Evolutionary conservation across 441 rosid genomes (phyloP).

Genomic region (Pelargonium myrrhifolium): DNA sequence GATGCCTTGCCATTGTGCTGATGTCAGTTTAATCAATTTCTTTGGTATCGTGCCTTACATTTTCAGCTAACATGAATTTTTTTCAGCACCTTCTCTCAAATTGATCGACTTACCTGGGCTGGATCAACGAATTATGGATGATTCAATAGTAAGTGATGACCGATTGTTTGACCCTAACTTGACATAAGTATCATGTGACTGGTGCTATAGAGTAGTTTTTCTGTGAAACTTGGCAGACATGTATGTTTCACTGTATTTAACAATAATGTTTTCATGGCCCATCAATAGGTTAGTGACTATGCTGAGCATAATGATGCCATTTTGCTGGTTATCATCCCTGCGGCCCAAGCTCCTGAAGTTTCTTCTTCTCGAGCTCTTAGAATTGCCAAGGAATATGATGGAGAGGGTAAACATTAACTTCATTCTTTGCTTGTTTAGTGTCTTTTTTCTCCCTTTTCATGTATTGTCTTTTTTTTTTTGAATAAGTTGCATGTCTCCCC

Average conservation of each 20-base stretch:
- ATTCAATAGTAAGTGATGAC: slow-evolving; percentile 24
- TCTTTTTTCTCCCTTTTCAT: not conserved
- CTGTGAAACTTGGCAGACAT: not conserved
- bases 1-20: not conserved
- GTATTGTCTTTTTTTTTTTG: not conserved
- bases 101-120: slow-evolving; percentile 86
- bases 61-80: not conserved
- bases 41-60: not conserved
- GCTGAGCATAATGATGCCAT: slow-evolving; percentile 80
- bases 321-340: slow-evolving; percentile 77
- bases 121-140: slow-evolving; percentile 87
- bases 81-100: slow-evolving; percentile 81
- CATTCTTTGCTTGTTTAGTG: not conserved
- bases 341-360: slow-evolving; percentile 77
- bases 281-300: slow-evolving; percentile 56
- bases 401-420: slow-evolving; percentile 31
- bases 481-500: not conserved
- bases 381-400: slow-evolving; percentile 78
- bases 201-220: slow-evolving; percentile 25
- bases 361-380: slow-evolving; percentile 79
- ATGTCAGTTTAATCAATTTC: not conserved
- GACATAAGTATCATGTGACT: not conserved
- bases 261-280: not conserved
- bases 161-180: not conserved
- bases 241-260: not conserved